These are phyloP conservation scores for Populus davidiana DNA, from an alignment of 345 rosid genomes.

Conservation along the genomic window DNA sequence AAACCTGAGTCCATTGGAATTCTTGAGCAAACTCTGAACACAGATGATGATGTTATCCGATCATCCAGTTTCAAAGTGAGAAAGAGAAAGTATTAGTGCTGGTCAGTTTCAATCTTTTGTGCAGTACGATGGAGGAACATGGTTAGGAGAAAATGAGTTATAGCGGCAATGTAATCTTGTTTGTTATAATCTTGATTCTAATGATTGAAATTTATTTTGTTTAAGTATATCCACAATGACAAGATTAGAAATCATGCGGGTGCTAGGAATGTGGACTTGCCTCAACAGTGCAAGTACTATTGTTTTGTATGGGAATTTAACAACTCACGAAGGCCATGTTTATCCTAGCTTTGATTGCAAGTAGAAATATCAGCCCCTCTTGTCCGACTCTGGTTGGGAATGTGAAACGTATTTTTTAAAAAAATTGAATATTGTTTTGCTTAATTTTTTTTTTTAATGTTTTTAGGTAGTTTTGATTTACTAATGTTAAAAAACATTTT, in stretches of 20 bases:
- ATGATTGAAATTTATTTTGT: constrained; percentile 7
- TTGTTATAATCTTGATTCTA: constrained; percentile 5
- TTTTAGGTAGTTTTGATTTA: no score
- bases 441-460: no score
- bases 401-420: no score
- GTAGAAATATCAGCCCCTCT: not conserved
- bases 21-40: constrained; percentile 48
- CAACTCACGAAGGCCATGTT: not conserved
- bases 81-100: constrained; percentile 57
- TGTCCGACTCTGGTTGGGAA: no score
- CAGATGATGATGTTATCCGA: constrained; percentile 76
- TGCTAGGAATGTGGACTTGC: not conserved
- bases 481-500: no score
- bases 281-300: not conserved
- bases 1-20: constrained; percentile 65
- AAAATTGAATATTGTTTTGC: no score
- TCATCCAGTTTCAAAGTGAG: constrained; percentile 64
- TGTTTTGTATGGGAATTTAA: not conserved
- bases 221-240: constrained; percentile 5
- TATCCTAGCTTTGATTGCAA: not conserved
- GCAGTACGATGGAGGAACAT: constrained; percentile 15
- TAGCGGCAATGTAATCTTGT: constrained; percentile 3
- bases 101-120: constrained; percentile 2
- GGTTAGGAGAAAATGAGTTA: constrained; percentile 15
- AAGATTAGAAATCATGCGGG: not conserved